Evolutionary conservation across 768 basidiomycete species (phyloP).

Genomic region (Cubamyces lactineus): DNA sequence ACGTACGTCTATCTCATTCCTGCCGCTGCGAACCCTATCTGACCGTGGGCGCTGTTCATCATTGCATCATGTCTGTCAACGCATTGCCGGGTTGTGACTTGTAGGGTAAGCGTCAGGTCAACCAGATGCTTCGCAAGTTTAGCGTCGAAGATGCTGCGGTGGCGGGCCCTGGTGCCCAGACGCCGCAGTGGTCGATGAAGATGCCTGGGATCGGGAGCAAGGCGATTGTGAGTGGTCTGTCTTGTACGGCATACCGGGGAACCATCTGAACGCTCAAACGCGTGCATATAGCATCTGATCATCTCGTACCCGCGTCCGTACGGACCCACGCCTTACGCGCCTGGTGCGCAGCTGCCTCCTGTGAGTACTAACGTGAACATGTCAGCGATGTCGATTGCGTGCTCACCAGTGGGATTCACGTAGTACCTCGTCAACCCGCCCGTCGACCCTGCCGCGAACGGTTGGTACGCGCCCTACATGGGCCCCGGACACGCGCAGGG

Average conservation of each 20-base stretch:
- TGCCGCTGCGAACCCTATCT: not conserved
- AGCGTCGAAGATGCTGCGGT: slow-evolving; percentile 42
- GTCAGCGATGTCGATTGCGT: too few species aligned
- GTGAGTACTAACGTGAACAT: slow-evolving; percentile 32
- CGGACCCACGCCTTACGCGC: slow-evolving; percentile 43
- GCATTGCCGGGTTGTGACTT: not conserved
- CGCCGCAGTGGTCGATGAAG: slow-evolving; percentile 47
- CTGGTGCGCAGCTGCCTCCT: slow-evolving; percentile 47
- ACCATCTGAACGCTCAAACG: not conserved
- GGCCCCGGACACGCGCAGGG: slow-evolving; percentile 32
- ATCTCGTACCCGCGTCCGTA: slow-evolving; percentile 42
- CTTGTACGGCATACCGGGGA: not conserved
- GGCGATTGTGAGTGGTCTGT: slow-evolving; percentile 37
- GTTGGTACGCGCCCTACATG: slow-evolving; percentile 36
- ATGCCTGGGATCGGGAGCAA: slow-evolving; percentile 44
- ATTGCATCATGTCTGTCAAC: not conserved
- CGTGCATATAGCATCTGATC: slow-evolving; percentile 39
- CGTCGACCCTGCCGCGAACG: slow-evolving; percentile 34
- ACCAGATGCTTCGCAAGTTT: slow-evolving; percentile 44
- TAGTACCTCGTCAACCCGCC: slow-evolving; percentile 45
- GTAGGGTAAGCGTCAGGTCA: slow-evolving; percentile 49
- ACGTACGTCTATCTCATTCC: slow-evolving; percentile 24
- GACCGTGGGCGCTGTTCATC: not conserved
- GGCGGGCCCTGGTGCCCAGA: slow-evolving; percentile 26
- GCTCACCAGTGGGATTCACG: not conserved